Conservation (phyloP, 73 alveolate species). For the Urostyla sp. region DNA sequence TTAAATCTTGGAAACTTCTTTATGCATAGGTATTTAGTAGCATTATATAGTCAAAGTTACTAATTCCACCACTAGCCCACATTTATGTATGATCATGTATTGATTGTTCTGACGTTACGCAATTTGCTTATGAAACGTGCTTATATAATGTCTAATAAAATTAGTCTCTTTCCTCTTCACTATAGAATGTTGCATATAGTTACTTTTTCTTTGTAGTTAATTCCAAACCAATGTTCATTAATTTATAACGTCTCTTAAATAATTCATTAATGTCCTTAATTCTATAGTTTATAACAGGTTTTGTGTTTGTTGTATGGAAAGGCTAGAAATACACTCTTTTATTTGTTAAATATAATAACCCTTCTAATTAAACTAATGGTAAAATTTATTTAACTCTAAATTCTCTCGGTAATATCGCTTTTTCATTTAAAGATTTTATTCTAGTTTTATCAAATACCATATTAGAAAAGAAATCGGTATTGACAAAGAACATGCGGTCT, state of each 20-base stretch:
- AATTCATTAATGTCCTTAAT: constrained; percentile 80
- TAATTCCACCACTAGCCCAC: constrained; percentile 94
- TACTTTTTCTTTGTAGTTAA: constrained; percentile 81
- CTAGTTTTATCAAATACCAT: constrained; percentile 90
- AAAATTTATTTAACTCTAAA: constrained; percentile 89
- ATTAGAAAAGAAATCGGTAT: constrained; percentile 35
- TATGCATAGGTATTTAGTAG: constrained; percentile 92
- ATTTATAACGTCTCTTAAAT: constrained; percentile 91
- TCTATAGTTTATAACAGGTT: constrained; percentile 87
- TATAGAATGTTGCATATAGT: constrained; percentile 86
- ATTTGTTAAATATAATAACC: constrained; percentile 91
- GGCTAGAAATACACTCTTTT: constrained; percentile 95
- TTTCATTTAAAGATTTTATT: constrained; percentile 92
- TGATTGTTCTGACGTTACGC: constrained; percentile 88
- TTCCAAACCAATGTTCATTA: constrained; percentile 95
- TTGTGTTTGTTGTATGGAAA: constrained; percentile 83
- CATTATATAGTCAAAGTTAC: constrained; percentile 94
- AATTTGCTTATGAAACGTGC: constrained; percentile 63
- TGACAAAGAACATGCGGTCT: constrained; percentile 39
- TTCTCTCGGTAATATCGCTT: constrained; percentile 83
- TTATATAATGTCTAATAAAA: constrained; percentile 85
- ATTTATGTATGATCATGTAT: constrained; percentile 84
- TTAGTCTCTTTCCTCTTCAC: constrained; percentile 86
- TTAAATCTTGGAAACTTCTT: constrained; percentile 92
- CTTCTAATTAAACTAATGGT: constrained; percentile 92